Percentiles rank a stretch among this genome's conserved stretches.
phyloP scores from a whole-genome alignment of 169 alveolate genomes.

The Plasmodium adleri region DNA sequence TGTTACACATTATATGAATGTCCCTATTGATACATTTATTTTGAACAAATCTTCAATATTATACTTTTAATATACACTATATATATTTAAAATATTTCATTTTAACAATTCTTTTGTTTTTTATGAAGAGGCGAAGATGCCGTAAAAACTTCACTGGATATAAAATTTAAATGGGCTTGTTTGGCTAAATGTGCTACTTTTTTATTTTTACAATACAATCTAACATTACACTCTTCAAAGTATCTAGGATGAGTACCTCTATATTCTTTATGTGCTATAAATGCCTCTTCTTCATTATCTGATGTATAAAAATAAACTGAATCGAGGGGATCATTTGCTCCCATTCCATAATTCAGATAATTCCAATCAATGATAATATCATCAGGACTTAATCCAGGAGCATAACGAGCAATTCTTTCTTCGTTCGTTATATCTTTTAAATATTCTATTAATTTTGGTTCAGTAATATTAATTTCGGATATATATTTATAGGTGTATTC shows the following conservation, averaged over 20 bases:
- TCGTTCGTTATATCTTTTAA: constrained; percentile 56
- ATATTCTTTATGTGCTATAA: constrained; percentile 64
- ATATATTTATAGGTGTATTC: constrained; percentile 63
- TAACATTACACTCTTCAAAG: constrained; percentile 69
- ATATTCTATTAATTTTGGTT: constrained; percentile 54
- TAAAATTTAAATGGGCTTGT: constrained; percentile 57
- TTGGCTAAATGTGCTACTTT: constrained; percentile 72
- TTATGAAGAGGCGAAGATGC: constrained; percentile 28
- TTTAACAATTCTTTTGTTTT: constrained; percentile 11
- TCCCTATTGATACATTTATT: too few species aligned
- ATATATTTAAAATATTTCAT: background rate
- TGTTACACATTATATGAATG: too few species aligned
- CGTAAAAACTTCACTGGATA: constrained; percentile 54
- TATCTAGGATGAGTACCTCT: constrained; percentile 70
- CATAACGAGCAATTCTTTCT: constrained; percentile 61
- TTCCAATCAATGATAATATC: constrained; percentile 75
- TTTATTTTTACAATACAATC: constrained; percentile 69
- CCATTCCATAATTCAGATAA: constrained; percentile 72
- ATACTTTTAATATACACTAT: too few species aligned
- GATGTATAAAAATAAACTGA: constrained; percentile 70
- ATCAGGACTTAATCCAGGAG: constrained; percentile 70
- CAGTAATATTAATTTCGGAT: constrained; percentile 61
- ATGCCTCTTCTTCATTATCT: constrained; percentile 68
- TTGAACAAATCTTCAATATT: too few species aligned
- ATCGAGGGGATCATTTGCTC: constrained; percentile 64